phyloP scores from a whole-genome alignment of 305 asterid genomes.

The Rubia tinctorum region DNA sequence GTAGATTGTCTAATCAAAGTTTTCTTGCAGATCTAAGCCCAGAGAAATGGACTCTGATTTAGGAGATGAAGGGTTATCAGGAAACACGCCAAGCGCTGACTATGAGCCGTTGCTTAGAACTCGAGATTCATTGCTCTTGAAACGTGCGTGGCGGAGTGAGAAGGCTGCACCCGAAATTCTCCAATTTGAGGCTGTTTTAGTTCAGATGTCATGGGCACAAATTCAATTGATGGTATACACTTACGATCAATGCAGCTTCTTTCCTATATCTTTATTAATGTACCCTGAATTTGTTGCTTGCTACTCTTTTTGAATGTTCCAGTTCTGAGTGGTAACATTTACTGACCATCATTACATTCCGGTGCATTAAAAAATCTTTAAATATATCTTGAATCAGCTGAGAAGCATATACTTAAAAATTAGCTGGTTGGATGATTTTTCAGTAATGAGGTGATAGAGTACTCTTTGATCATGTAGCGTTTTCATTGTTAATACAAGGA shows the following conservation, averaged over 20 bases:
- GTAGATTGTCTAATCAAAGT: not conserved
- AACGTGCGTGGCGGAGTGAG: constrained; percentile 89
- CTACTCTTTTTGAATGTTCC: not conserved
- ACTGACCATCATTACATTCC: not conserved
- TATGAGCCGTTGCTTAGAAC: constrained; percentile 65
- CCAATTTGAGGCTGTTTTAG: constrained; percentile 50
- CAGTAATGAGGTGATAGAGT: not conserved
- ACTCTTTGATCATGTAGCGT: not conserved
- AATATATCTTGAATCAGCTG: not conserved
- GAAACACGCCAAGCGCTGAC: constrained; percentile 40
- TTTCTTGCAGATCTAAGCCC: not conserved
- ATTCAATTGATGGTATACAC: constrained; percentile 61
- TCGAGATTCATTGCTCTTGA: constrained; percentile 71
- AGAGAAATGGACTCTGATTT: constrained; percentile 47
- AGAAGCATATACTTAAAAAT: not conserved
- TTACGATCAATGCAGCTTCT: not conserved
- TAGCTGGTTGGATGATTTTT: not conserved
- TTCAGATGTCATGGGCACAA: constrained; percentile 63
- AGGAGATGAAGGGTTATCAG: constrained; percentile 35
- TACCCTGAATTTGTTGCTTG: not conserved
- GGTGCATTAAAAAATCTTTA: not conserved
- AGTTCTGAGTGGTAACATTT: not conserved
- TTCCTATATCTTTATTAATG: not conserved
- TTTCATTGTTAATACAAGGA: not conserved
- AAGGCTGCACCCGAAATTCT: constrained; percentile 98